Conservation (phyloP, 192 early-diverging fungal species). For the Linnemannia hyalina region DNA sequence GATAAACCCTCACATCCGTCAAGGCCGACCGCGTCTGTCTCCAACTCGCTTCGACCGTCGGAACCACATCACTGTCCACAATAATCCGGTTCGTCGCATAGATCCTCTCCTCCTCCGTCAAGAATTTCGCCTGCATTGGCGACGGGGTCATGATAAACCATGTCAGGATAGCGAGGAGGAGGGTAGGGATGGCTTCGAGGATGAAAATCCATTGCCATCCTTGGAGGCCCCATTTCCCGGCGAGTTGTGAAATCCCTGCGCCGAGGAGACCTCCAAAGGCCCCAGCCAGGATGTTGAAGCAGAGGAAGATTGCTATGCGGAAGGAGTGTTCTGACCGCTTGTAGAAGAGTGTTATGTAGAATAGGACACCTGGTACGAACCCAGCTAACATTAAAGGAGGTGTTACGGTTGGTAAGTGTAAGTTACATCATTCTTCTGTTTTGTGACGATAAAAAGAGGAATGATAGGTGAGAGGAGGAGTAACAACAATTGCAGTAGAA, state of each 20-base stretch:
- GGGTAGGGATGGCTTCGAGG: constrained; percentile 73
- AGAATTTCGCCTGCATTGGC: constrained; percentile 51
- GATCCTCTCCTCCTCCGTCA: constrained; percentile 54
- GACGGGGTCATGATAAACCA: constrained; percentile 68
- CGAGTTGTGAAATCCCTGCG: constrained; percentile 71
- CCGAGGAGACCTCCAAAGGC: constrained; percentile 83
- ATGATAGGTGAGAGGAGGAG: background rate
- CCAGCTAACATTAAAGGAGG: constrained; percentile 74
- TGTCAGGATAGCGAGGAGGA: constrained; percentile 67
- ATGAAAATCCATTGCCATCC: constrained; percentile 85
- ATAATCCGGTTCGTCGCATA: constrained; percentile 53
- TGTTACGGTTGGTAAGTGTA: constrained; percentile 41
- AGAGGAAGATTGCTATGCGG: constrained; percentile 76
- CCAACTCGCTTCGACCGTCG: constrained; percentile 22
- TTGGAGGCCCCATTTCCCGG: constrained; percentile 63
- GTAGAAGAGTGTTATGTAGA: constrained; percentile 82
- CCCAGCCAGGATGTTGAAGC: constrained; percentile 78
- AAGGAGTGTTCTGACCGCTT: constrained; percentile 72
- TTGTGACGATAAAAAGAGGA: background rate
- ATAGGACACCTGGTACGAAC: constrained; percentile 78
- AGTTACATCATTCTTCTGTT: constrained; percentile 11
- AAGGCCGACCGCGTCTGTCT: constrained; percentile 52
- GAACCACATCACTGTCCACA: constrained; percentile 33
- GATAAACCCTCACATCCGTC: constrained; percentile 51
- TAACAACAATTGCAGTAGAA: background rate